A percentile compares a stretch with the other conserved stretches of the same genome.
phyloP scores from a whole-genome alignment of 1,284 basidiomycete genomes.

The Sporisorium exsertum region DNA sequence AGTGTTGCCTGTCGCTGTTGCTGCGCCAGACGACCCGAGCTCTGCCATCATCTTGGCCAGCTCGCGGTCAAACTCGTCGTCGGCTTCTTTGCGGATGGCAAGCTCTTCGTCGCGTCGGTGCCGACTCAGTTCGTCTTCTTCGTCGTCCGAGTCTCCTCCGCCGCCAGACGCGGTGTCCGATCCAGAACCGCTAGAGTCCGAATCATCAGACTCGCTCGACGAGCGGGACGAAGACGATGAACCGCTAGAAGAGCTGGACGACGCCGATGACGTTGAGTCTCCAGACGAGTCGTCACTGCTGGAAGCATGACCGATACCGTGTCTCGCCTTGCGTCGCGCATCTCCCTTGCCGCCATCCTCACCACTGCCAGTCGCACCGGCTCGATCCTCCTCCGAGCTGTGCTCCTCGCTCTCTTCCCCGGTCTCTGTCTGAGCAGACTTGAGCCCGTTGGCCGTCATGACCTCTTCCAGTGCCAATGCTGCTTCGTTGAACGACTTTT shows the following conservation, averaged over 20 bases:
- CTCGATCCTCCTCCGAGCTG: conserved; percentile 22
- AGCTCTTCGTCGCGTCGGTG: conserved; percentile 70
- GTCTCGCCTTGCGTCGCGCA: conserved; percentile 74
- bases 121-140: conserved; percentile 32
- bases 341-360: conserved; percentile 73
- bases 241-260: conserved; percentile 10
- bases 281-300: conserved; percentile 21
- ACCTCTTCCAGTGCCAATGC: conserved; percentile 88
- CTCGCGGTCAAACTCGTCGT: conserved; percentile 93
- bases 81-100: conserved; percentile 78
- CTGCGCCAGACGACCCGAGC: conserved; percentile 68
- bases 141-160: conserved; percentile 13
- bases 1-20: conserved; percentile 4
- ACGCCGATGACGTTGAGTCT: conserved; percentile 13
- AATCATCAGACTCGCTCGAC: conserved; percentile 11
- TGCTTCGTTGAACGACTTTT: conserved; percentile 84
- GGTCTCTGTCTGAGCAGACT: conserved; percentile 12
- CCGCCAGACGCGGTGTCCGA: conserved; percentile 18
- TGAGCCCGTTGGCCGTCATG: conserved; percentile 73
- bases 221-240: conserved; percentile 20
- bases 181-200: conserved; percentile 16
- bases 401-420: conserved; percentile 34
- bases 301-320: conserved; percentile 71
- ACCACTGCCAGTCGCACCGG: conserved; percentile 60
- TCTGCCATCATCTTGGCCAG: conserved; percentile 88